Base-by-base conservation (phyloP, 192 early-diverging fungal species). In the Coemansia sp. region DNA sequence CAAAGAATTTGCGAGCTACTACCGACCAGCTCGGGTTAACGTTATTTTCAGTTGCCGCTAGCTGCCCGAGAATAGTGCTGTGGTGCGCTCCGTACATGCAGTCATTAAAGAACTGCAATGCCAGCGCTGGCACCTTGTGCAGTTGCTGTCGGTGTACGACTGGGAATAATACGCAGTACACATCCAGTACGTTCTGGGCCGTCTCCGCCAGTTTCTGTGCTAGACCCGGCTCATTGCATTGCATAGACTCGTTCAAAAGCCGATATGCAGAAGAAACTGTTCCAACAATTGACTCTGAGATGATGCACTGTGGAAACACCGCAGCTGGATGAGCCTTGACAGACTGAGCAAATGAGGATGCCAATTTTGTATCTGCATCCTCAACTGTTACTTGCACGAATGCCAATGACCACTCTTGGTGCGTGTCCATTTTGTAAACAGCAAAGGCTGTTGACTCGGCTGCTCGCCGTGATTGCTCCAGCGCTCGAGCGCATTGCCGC, bases 71-170 rank as follows among this genome's bases (percentile, higher is more conserved):
- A 24, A 63, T 39, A 7, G 60, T 60, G 1, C 59, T 55, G 48
- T 79, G 76, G 67, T 79, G 71, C 3, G 76, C 66, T n/a, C 60
- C 67, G 38, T 79, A 79, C 63, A 79, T 37, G 47, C 71, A 73
- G 76, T 73, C 76, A 57, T 70, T 73, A 64, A 59, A 55, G 48
- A 70, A 70, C 60, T 70, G 76, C 67, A 71, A 79, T 12, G 66
- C 70, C 15, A 79, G 58, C 47, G 71, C 66, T 1, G 76, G 76
- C 0, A 69, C 56, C 23, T 37, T 65, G 15, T 50, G 55, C 6
- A 79, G 64, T 63, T 73, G 62, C 7, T 66, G 32, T 9, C 60
- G 56, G 19, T 79, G 76, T 2, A 79, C 51, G n/a, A 45, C 50
- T 19, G 58, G 56, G 22, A 66, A 69, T 47, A 79, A 56, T 47